Base-by-base conservation (phyloP, 257 asterid genomes). In the Rubia yunnanensis region DNA sequence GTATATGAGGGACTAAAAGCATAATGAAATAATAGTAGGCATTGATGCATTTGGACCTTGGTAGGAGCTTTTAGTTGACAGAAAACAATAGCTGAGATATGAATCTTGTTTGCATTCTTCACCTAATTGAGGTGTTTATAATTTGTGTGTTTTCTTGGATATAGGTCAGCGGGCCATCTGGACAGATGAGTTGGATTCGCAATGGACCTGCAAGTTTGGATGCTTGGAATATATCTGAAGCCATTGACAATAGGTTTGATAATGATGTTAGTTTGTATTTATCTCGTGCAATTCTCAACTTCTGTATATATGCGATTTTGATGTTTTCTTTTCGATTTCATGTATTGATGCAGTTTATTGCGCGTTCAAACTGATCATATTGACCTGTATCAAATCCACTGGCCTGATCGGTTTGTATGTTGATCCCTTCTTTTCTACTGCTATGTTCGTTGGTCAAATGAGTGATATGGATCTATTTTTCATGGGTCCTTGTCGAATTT, bases 331-430 rank as follows among this genome's bases (percentile, higher is more conserved):
- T 14, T 44, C 7, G 20, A 15, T 15, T 44, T 17, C 17, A 74
- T 49, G 60, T 48, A 48, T 28, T 69, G 48, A 60, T 79, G 76
- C 91, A 87, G 98, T 83, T 83, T 92, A 77, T 68, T 76, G 82
- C 86, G 96, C 41, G 72, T 81, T 23, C 86, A 75, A 64, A 84
- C 81, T 54, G 98, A 92, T 77, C 85, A 82, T 72, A 83, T 89
- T 27, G 98, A 92, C 82, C 72, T 92, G 88, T 92, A 92, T 78
- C 98, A 92, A 80, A 28, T 92, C 82, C 98, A 89, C 83, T 87
- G 98, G 97, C 98, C 98, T 64, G 98, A 92, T 80, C 94, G 98
- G 98, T 92, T 77, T 69, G 98, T 86, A 72, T 70, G 44, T 64
- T 68, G 34, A 74, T 76, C 78, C 73, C 66, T 64, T 38, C 49